Conservation (phyloP, 2,329 filamentous ascomycete genomes). For the Talaromyces sp. region DNA sequence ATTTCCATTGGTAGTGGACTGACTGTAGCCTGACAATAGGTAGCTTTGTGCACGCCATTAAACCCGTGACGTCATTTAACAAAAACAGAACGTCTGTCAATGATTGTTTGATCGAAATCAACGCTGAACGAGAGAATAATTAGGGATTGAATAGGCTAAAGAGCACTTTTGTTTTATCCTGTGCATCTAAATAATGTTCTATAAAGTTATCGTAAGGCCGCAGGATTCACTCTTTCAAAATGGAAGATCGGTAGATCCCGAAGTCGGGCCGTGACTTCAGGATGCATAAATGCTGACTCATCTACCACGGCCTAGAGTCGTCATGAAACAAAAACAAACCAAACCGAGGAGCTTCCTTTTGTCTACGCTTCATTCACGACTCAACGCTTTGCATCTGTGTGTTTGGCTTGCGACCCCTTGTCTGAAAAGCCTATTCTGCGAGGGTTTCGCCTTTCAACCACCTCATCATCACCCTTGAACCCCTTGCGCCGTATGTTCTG, state of each 20-base stretch:
- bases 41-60: too few species aligned
- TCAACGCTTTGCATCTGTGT: neutral
- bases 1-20: too few species aligned
- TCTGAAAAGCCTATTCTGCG: neutral
- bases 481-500: conserved; percentile 7
- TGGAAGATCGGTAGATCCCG: neutral
- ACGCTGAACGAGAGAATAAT: too few species aligned
- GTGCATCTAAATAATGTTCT: too few species aligned
- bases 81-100: too few species aligned
- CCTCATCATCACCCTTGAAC: neutral
- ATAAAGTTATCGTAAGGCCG: too few species aligned
- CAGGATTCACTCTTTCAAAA: too few species aligned
- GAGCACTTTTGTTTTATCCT: too few species aligned
- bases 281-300: neutral
- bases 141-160: too few species aligned
- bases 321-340: neutral
- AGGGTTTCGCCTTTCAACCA: neutral
- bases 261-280: neutral
- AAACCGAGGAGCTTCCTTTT: neutral
- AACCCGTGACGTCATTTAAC: too few species aligned
- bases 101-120: too few species aligned
- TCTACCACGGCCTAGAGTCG: neutral
- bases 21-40: too few species aligned
- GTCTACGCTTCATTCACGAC: neutral
- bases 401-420: neutral